Percentiles rank a stretch among this genome's conserved stretches.
Evolutionary conservation across 768 basidiomycete species (phyloP).

Genomic region (Tricholomella constricta): DNA sequence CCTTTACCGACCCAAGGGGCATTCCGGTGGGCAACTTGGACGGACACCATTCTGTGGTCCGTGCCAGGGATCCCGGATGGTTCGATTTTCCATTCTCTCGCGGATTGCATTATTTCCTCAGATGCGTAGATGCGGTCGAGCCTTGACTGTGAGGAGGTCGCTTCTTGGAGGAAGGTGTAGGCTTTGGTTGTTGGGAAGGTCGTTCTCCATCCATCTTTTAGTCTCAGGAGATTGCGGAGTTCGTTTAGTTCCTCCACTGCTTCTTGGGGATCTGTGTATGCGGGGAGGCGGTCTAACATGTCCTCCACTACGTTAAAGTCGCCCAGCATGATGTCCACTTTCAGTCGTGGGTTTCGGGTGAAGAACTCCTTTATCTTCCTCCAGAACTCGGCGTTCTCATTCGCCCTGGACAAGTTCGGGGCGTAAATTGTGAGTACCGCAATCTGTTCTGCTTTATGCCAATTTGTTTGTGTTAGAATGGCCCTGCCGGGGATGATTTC

Average conservation of each 20-base stretch:
- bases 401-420: not conserved
- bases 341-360: too few species aligned
- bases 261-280: too few species aligned
- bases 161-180: not conserved
- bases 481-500: not conserved
- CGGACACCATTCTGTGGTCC: not conserved
- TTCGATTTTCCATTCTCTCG: not conserved
- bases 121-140: not conserved
- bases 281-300: too few species aligned
- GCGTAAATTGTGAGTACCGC: not conserved
- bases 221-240: too few species aligned
- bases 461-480: too few species aligned
- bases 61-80: not conserved
- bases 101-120: not conserved
- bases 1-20: constrained; percentile 31
- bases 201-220: too few species aligned
- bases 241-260: too few species aligned
- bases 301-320: too few species aligned
- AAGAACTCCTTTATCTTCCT: not conserved
- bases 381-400: not conserved
- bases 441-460: not conserved
- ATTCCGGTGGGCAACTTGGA: not conserved
- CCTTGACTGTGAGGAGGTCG: not conserved
- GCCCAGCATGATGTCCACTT: too few species aligned
- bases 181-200: not conserved